phyloP scores from a whole-genome alignment of 768 basidiomycete genomes.

The Sporobolomyces roseus region DNA sequence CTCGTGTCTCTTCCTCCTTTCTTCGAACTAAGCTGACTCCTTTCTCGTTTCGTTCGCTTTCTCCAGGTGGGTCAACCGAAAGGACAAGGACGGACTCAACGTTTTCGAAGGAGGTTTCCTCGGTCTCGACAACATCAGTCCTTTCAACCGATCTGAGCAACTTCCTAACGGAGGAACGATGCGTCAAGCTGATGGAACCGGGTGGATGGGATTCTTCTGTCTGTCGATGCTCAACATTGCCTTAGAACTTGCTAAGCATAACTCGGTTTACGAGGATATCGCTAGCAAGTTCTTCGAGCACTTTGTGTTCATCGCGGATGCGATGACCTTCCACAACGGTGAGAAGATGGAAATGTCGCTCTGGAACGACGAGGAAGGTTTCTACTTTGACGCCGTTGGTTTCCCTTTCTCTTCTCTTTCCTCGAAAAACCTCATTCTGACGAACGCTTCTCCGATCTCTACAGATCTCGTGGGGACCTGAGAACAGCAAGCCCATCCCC shows the following conservation, averaged over 20 bases:
- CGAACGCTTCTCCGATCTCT: not conserved
- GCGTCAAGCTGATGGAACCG: slow-evolving; percentile 96
- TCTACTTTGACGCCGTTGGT: slow-evolving; percentile 85
- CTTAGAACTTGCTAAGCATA: slow-evolving; percentile 94
- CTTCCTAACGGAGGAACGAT: slow-evolving; percentile 88
- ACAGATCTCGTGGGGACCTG: slow-evolving; percentile 45
- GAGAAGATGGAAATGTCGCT: slow-evolving; percentile 75
- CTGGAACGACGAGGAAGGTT: slow-evolving; percentile 95
- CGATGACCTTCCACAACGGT: slow-evolving; percentile 80
- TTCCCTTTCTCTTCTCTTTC: not conserved
- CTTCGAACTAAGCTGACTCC: too few species aligned
- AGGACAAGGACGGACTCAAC: slow-evolving; percentile 88
- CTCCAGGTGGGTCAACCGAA: slow-evolving; percentile 99
- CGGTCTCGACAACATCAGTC: slow-evolving; percentile 94
- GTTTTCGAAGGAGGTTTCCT: slow-evolving; percentile 99
- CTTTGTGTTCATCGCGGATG: slow-evolving; percentile 96
- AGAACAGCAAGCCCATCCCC: slow-evolving; percentile 81
- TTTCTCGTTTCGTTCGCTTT: too few species aligned
- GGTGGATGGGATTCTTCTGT: slow-evolving; percentile 99
- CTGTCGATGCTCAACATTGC: slow-evolving; percentile 98
- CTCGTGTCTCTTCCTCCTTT: too few species aligned
- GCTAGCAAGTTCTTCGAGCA: slow-evolving; percentile 95
- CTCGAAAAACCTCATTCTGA: not conserved
- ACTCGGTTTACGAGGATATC: slow-evolving; percentile 95
- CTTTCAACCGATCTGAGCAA: slow-evolving; percentile 96